Base-by-base conservation (phyloP, 176 grass and related monocot species). In the Oryza longistaminata region DNA sequence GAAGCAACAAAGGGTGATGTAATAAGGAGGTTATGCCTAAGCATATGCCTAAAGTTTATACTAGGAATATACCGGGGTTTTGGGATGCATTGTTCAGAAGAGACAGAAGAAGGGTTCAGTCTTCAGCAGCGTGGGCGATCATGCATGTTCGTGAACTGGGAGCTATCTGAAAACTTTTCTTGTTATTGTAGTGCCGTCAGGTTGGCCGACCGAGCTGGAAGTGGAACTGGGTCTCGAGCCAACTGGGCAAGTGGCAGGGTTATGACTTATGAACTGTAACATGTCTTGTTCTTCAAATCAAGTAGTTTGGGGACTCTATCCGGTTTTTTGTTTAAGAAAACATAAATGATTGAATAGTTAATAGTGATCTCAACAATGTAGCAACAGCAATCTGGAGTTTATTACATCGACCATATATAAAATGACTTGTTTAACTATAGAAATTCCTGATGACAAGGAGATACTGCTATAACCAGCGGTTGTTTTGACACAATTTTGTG, bases 31-130 rank as follows among this genome's bases (percentile, higher is more conserved):
- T 25, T 50, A 81, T 78, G 12, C 37, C 29, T 67, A 72, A 73
- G 74, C 46, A 77, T 86, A 72, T 82, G 74, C 61, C 70, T 25
- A 15, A 52, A 16, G 71, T 66, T 87, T 81, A 88, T 83, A 42
- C 86, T 25, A 10, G 29, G 80, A 14, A 83, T 83, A 72, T 88
- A 21, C 66, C 68, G 27, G 50, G 11, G 9, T 16, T 10, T 73
- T 82, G 34, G 73, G 21, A 46, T 78, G 74, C 68, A 48, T 45
- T 11, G 4, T 42, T 46, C 68, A 15, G 21, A 71, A 70, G 77
- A 81, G 52, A 89, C 83, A 48, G 65, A 1, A 64, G 2, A 73
- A 25, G 44, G 1, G 35, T 17, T 58, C 3, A 45, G 17, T 55
- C 52, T 55, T 55, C 52, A 55, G 34, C 34, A 35, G 52, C 52